A percentile compares a stretch with the other conserved stretches of the same genome.
Evolutionary conservation across 768 basidiomycete genomes (phyloP).

Genomic region (Boletus reticuloceps): DNA sequence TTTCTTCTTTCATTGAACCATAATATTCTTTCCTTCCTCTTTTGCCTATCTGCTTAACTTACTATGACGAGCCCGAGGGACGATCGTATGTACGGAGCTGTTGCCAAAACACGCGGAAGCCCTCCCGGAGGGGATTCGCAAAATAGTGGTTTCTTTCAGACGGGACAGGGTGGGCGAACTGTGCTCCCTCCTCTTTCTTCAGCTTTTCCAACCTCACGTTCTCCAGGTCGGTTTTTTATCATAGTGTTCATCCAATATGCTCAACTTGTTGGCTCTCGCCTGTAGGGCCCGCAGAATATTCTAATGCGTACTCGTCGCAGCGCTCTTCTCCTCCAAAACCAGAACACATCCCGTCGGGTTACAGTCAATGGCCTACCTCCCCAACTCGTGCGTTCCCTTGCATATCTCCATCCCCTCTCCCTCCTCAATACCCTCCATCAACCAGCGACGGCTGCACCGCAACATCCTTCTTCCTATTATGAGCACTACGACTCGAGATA

Average conservation of each 20-base stretch:
- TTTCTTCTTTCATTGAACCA: constrained; percentile 46
- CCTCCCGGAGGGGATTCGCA: constrained; percentile 64
- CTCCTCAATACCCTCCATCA: constrained; percentile 1
- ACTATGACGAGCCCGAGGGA: constrained; percentile 71
- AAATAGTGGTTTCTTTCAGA: constrained; percentile 64
- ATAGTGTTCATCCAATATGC: constrained; percentile 51
- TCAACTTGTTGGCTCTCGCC: constrained; percentile 55
- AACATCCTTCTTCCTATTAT: constrained; percentile 49
- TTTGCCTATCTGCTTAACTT: constrained; percentile 57
- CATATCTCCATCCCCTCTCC: constrained; percentile 7
- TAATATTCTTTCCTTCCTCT: constrained; percentile 44
- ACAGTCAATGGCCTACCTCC: constrained; percentile 42
- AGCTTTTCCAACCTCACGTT: constrained; percentile 85
- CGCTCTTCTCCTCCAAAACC: constrained; percentile 60
- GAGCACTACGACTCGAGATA: constrained; percentile 57
- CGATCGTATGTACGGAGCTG: constrained; percentile 66
- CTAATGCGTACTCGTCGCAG: constrained; percentile 59
- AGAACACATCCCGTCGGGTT: constrained; percentile 52
- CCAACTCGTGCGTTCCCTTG: constrained; percentile 32
- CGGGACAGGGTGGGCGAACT: constrained; percentile 87
- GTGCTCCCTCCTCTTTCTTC: constrained; percentile 83
- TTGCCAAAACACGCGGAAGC: constrained; percentile 60
- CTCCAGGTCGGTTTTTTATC: constrained; percentile 80
- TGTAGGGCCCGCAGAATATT: constrained; percentile 59
- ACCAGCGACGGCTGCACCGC: constrained; percentile 42